Evolutionary conservation across 768 basidiomycete genomes (phyloP).

Genomic region (Boletales sp.): DNA sequence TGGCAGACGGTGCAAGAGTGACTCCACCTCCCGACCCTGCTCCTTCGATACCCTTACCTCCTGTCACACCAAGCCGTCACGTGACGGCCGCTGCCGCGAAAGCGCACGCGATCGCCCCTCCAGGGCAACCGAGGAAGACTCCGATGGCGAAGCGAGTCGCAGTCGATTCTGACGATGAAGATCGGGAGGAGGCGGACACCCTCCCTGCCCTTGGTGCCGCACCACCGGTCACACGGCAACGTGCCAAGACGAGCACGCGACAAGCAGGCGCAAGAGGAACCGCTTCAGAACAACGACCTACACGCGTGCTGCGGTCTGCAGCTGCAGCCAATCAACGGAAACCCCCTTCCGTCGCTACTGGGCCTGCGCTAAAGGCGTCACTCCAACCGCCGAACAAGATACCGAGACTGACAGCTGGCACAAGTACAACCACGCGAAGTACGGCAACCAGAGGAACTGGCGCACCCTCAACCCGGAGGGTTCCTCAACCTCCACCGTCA

Average conservation of each 20-base stretch:
- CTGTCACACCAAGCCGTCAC: conserved; percentile 80
- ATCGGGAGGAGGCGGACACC: conserved; percentile 46
- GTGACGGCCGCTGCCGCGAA: conserved; percentile 66
- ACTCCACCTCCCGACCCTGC: conserved; percentile 25
- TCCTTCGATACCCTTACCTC: conserved; percentile 43
- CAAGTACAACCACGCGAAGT: conserved; percentile 47
- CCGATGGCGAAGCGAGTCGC: conserved; percentile 71
- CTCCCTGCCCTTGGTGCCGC: conserved; percentile 59
- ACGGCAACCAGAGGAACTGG: conserved; percentile 37
- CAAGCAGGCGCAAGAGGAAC: conserved; percentile 47
- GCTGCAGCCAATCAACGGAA: conserved; percentile 53
- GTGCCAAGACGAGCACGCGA: conserved; percentile 37
- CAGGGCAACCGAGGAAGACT: conserved; percentile 85
- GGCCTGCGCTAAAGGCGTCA: conserved; percentile 37
- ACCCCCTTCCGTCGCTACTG: conserved; percentile 38
- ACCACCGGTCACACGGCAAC: conserved; percentile 35
- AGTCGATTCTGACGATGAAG: conserved; percentile 67
- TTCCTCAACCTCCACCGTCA: conserved; percentile 50
- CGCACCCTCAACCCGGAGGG: conserved; percentile 32
- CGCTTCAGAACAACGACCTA: conserved; percentile 68
- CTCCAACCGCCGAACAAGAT: conserved; percentile 62
- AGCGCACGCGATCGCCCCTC: conserved; percentile 69
- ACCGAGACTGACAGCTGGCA: conserved; percentile 56
- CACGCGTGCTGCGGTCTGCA: conserved; percentile 72
- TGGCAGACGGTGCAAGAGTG: conserved; percentile 42